phyloP scores from a whole-genome alignment of 345 rosid genomes.

The Clarkia xantiana region DNA sequence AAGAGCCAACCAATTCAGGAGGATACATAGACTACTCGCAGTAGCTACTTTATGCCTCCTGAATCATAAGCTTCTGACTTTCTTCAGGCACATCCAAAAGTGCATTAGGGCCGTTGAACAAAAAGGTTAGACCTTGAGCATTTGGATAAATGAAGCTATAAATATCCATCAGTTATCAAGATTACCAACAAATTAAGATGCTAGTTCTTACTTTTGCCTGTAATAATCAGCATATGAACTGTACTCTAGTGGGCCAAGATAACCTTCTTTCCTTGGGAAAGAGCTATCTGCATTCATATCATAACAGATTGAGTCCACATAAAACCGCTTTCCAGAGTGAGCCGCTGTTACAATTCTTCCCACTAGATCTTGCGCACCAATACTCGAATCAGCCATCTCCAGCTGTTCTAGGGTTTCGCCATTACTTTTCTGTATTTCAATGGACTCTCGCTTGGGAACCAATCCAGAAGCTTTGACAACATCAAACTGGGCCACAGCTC shows the following conservation, averaged over 20 bases:
- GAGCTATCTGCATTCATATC: slow-evolving; percentile 92
- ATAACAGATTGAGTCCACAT: slow-evolving; percentile 72
- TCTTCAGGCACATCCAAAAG: slow-evolving; percentile 33
- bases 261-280: slow-evolving; percentile 96
- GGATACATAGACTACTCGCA: slow-evolving; percentile 18
- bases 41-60: no score
- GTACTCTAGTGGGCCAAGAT: slow-evolving; percentile 94
- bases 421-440: slow-evolving; percentile 20
- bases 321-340: slow-evolving; percentile 98
- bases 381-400: slow-evolving; percentile 72
- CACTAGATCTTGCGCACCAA: slow-evolving; percentile 41
- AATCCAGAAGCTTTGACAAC: slow-evolving; percentile 87
- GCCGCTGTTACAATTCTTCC: slow-evolving; percentile 92
- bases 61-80: slow-evolving; percentile 20
- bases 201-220: slow-evolving; percentile 66
- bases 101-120: slow-evolving; percentile 24
- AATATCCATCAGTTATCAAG: background rate
- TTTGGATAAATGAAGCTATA: background rate
- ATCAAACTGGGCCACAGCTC: slow-evolving; percentile 91
- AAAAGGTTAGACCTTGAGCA: slow-evolving; percentile 10
- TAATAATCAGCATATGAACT: slow-evolving; percentile 89
- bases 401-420: slow-evolving; percentile 37
- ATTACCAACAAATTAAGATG: background rate
- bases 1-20: slow-evolving; percentile 28
- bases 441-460: slow-evolving; percentile 47